These are phyloP conservation scores for Fistulinella prunicolor DNA, from an alignment of 768 basidiomycete genomes.

Conservation along the genomic window DNA sequence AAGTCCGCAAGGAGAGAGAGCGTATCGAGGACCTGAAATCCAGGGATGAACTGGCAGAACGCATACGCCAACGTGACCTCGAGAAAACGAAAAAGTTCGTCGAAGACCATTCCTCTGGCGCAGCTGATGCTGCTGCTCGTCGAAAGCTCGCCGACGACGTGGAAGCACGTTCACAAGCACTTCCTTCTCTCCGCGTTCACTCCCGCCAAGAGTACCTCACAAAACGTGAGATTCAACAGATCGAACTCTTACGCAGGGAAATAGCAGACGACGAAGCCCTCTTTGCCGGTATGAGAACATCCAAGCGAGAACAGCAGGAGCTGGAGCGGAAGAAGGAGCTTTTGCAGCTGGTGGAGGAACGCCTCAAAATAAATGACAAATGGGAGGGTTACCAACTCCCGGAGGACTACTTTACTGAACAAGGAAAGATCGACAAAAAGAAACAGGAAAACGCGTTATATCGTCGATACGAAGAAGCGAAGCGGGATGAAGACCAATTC, in stretches of 20 bases:
- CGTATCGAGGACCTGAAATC: constrained; percentile 77
- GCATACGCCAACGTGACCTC: constrained; percentile 77
- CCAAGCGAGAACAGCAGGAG: constrained; percentile 78
- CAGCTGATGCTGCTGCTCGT: constrained; percentile 79
- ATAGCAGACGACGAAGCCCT: constrained; percentile 93
- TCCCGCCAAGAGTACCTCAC: constrained; percentile 95
- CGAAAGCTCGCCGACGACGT: constrained; percentile 79
- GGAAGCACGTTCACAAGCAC: constrained; percentile 49
- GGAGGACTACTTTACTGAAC: constrained; percentile 97
- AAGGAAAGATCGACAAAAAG: constrained; percentile 97
- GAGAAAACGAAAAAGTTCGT: constrained; percentile 88
- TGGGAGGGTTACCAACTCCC: constrained; percentile 96
- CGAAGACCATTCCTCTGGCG: constrained; percentile 79
- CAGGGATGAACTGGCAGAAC: constrained; percentile 90
- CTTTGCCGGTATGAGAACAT: constrained; percentile 87
- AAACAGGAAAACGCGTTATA: constrained; percentile 92
- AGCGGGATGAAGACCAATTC: constrained; percentile 90
- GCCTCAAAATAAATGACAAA: constrained; percentile 91
- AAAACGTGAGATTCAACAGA: constrained; percentile 94
- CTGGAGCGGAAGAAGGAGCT: constrained; percentile 91
- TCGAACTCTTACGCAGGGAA: constrained; percentile 88
- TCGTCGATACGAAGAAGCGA: constrained; percentile 91
- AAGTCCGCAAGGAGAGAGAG: constrained; percentile 65
- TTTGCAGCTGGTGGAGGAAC: constrained; percentile 87
- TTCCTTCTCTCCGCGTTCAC: constrained; percentile 77